Base-by-base conservation (phyloP, 129 eudicot genomes). In the Artemisia argyi region DNA sequence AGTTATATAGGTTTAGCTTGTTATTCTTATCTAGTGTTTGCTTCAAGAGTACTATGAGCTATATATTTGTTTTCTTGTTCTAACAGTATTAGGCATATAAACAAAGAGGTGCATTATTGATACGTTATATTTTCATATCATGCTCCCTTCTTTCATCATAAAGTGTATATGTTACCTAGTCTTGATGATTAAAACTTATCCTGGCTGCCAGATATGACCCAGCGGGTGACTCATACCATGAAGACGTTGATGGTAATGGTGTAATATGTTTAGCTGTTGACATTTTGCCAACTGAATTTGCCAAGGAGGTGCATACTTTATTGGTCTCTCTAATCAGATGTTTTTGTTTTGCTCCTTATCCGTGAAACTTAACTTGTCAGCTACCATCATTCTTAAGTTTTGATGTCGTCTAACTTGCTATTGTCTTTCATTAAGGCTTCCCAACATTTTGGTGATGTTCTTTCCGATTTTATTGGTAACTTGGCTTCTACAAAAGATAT, bases 361-460 rank as follows among this genome's bases (percentile, higher is more conserved):
- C 24, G 30, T 67, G 16, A 14, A 42, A 48, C 66, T 65, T 53
- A 19, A 64, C 66, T 39, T 65, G 18, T 55, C 18, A 9, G 64
- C 6, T n/a, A 69, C 17, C 65, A 2, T 12, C 26, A 13, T 64
- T 52, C 13, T 51, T 32, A 55, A 59, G 60, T 69, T 63, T 20
- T 77, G 71, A 26, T 11, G 28, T n/a, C n/a, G n/a, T 73, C 70
- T 69, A 60, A 80, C 73, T 61, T 74, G 62, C 9, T 68, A 72
- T 3, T 28, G 69, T 74, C 62, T 61, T 16, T 71, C 11, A 53
- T 49, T 75, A 53, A 95, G 99, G 99, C 99, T 78, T 95, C 99
- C 75, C 99, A 90, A 78, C 96, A 95, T 86, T 95, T 95, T 59
- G 97, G 97, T 70, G 89, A 95, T 73, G 90, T 95, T 55, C 86